Conservation (phyloP, 495 filamentous ascomycete genomes). For the Cladorrhinum samala region DNA sequence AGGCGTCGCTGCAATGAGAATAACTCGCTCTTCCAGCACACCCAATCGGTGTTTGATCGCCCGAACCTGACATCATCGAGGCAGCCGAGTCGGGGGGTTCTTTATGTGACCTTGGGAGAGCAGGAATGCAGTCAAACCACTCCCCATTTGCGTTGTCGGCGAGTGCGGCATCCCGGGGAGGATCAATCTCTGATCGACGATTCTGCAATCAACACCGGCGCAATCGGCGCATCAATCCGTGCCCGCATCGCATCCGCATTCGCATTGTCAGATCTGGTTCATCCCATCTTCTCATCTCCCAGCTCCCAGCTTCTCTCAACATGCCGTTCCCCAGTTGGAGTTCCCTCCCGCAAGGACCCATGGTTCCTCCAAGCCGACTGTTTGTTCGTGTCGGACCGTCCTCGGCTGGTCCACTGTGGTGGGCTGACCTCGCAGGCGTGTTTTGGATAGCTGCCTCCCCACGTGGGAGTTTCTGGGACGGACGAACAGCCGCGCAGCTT, state of each 20-base stretch:
- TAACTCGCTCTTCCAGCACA: neutral
- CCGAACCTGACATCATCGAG: slow-evolving; percentile 8
- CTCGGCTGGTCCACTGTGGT: slow-evolving; percentile 20
- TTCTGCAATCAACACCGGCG: slow-evolving; percentile 3
- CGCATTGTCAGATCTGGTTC: slow-evolving; percentile 34
- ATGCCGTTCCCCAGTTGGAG: neutral
- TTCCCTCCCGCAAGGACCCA: slow-evolving; percentile 1
- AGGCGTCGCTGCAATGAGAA: neutral
- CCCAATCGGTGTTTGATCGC: slow-evolving; percentile 11
- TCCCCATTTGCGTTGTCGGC: neutral
- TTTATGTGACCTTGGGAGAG: neutral
- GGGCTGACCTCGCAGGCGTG: slow-evolving; percentile 5
- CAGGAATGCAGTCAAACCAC: neutral
- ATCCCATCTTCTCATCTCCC: slow-evolving; percentile 28
- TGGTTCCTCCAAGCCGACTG: neutral
- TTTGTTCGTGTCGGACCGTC: neutral
- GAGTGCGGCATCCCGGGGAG: slow-evolving; percentile 8
- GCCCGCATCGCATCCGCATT: neutral
- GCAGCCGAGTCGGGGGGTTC: neutral
- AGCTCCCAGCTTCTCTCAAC: slow-evolving; percentile 8
- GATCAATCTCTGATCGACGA: slow-evolving; percentile 19
- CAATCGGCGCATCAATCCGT: neutral
- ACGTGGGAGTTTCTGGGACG: slow-evolving; percentile 1
- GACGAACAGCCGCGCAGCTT: neutral
- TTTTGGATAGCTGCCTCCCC: neutral